Evolutionary conservation across 768 basidiomycete genomes (phyloP).

Genomic region (Cubamyces sp.): DNA sequence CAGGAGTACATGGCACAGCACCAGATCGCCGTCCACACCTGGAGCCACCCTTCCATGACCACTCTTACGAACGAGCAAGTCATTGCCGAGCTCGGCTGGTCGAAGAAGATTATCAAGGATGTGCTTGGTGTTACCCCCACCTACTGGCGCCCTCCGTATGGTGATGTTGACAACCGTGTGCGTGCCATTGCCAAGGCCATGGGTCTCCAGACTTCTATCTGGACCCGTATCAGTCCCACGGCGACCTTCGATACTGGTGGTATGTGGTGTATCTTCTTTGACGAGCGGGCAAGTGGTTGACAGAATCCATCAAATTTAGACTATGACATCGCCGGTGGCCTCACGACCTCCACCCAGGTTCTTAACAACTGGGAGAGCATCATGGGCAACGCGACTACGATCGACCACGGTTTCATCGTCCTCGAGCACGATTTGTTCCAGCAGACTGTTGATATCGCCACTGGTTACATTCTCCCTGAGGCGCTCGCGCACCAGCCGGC

Average conservation of each 20-base stretch:
- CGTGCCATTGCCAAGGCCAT: slow-evolving; percentile 82
- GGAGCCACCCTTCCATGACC: slow-evolving; percentile 77
- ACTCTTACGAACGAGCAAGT: slow-evolving; percentile 78
- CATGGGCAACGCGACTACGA: slow-evolving; percentile 57
- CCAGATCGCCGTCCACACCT: slow-evolving; percentile 73
- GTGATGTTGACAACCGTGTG: slow-evolving; percentile 85
- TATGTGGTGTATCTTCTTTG: slow-evolving; percentile 30
- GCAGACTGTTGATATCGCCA: slow-evolving; percentile 83
- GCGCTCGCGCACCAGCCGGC: slow-evolving; percentile 67
- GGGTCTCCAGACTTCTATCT: slow-evolving; percentile 83
- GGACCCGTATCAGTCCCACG: slow-evolving; percentile 67
- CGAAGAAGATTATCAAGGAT: slow-evolving; percentile 83
- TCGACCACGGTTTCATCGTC: slow-evolving; percentile 84
- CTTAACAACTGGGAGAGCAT: slow-evolving; percentile 76
- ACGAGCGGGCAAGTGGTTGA: not conserved
- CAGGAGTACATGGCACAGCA: slow-evolving; percentile 77
- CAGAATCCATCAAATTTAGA: slow-evolving; percentile 46
- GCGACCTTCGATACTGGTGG: slow-evolving; percentile 76
- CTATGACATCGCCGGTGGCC: slow-evolving; percentile 78
- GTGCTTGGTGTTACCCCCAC: slow-evolving; percentile 77
- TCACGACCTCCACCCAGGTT: slow-evolving; percentile 58
- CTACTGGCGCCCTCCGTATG: slow-evolving; percentile 82
- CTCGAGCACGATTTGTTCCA: slow-evolving; percentile 88
- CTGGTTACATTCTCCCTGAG: slow-evolving; percentile 84
- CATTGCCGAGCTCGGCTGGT: slow-evolving; percentile 89